Base-by-base conservation (phyloP, 352 stramenopile species). In the Pythium sp. region DNA sequence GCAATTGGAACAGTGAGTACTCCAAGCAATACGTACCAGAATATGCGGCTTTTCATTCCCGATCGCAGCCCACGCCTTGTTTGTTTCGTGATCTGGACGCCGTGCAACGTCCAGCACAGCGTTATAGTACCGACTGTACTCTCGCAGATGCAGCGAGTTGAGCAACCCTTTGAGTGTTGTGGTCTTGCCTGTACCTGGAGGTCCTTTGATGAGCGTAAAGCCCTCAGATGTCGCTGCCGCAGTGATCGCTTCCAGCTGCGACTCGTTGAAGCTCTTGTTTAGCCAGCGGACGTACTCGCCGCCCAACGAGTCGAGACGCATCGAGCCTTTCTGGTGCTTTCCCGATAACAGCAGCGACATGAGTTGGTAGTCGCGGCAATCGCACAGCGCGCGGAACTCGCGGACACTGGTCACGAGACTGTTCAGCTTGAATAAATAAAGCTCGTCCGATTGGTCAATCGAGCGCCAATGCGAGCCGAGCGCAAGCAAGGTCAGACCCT, bases 51-150 rank as follows among this genome's bases (percentile, higher is more conserved):
- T 97, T 68, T 96, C 87, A 64, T 94, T 94, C 62, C 86, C 86
- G 36, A 96, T 90, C 12, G 74, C 73, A 36, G 84, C 85, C 89
- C 89, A 96, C 14, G 86, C 86, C 64, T 91, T 82, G 49, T 82
- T 89, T 15, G 89, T 96, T 58, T 96, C 87, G 58, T 80, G 77
- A 56, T 96, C 89, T 9, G 89, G 84, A 60, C 86, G 83, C 11
- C 82, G 72, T 2, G 89, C 89, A 18, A 96, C 89, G 62, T 95
- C 86, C 63, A 95, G 65, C 5, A 96, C 86, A 15, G 86, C 89
- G 58, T 97, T 97, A 71, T 97, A 97, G 69, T 97, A 98, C 30
- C 85, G 79, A 69, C 94, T 97, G 73, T 97, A 98, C 68, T 98
- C 92, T 14, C 91, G 87, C 57, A 98, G 72, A 80, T 98, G 93